A percentile compares a stretch with the other conserved stretches of the same genome.
Conservation (phyloP, 169 alveolate species). For the Plasmodium yoelii region DNA sequence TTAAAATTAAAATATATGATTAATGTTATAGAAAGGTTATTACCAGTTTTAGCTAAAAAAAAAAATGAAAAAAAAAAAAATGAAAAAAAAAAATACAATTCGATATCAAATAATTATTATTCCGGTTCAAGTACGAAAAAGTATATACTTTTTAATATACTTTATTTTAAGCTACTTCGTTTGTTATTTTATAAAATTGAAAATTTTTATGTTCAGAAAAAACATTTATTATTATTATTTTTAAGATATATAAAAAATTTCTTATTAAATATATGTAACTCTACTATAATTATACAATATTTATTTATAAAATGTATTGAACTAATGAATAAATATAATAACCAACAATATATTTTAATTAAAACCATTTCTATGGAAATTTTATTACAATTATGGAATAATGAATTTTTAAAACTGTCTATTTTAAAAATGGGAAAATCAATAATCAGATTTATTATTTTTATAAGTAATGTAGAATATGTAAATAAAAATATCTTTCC, state of each 20-base stretch:
- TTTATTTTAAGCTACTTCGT: conserved; percentile 45
- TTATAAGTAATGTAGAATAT: conserved; percentile 57
- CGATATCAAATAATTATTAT: neutral
- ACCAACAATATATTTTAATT: conserved; percentile 56
- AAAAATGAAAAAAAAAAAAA: neutral
- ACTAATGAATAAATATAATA: conserved; percentile 56
- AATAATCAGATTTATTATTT: conserved; percentile 40
- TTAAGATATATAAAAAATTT: conserved; percentile 66
- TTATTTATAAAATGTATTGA: conserved; percentile 60
- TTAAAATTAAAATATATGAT: conserved; percentile 12
- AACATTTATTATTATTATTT: conserved; percentile 29
- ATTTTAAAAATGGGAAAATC: conserved; percentile 52
- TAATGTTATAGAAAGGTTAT: conserved; percentile 44
- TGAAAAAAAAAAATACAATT: neutral
- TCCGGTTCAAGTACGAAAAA: neutral
- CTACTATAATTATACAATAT: conserved; percentile 54
- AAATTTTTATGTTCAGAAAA: conserved; percentile 18
- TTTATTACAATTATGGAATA: conserved; percentile 66
- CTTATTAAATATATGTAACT: conserved; percentile 55
- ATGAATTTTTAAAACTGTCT: conserved; percentile 24
- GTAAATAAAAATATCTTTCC: conserved; percentile 53
- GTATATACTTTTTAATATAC: conserved; percentile 27
- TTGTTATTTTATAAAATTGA: conserved; percentile 52
- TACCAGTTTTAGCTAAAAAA: conserved; percentile 33
- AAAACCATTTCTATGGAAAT: conserved; percentile 66